A percentile compares a stretch with the other conserved stretches of the same genome.
Evolutionary conservation across 83 land plant species (phyloP).

Genomic region (Picea engelmannii): DNA sequence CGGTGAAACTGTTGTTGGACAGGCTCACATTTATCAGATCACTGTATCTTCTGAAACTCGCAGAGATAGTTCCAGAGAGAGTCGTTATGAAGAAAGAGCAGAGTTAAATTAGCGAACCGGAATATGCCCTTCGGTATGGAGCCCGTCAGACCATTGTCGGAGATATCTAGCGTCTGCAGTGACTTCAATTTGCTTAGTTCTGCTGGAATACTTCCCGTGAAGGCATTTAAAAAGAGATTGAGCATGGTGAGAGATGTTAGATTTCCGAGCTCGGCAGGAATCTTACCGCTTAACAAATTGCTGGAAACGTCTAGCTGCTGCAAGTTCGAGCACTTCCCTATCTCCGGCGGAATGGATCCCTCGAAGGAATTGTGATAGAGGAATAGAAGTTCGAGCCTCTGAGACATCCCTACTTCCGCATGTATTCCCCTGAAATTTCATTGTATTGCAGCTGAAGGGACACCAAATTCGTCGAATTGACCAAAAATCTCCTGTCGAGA

Average conservation of each 20-base stretch:
- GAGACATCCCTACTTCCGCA: constrained; percentile 21
- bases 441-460: constrained; percentile 57
- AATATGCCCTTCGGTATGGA: constrained; percentile 22
- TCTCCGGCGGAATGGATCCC: constrained; percentile 43
- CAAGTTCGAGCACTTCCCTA: constrained; percentile 36
- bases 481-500: constrained; percentile 31
- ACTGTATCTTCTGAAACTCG: constrained; percentile 37
- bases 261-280: constrained; percentile 57
- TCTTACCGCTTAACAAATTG: constrained; percentile 39
- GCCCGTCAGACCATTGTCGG: constrained; percentile 37
- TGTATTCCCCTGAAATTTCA: constrained; percentile 31
- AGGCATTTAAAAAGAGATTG: constrained; percentile 42
- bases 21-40: constrained; percentile 33
- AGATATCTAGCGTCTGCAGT: constrained; percentile 33
- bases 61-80: constrained; percentile 38
- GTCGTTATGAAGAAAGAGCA: constrained; percentile 19
- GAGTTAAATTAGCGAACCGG: constrained; percentile 19
- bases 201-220: constrained; percentile 44
- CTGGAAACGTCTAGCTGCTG: constrained; percentile 35
- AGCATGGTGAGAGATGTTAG: constrained; percentile 22
- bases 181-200: constrained; percentile 12
- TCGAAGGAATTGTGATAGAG: constrained; percentile 17
- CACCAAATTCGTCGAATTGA: constrained; percentile 42
- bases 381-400: constrained; percentile 21
- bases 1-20: constrained; percentile 51